phyloP scores from a whole-genome alignment of 768 basidiomycete genomes.

The Suillus hirtellus region DNA sequence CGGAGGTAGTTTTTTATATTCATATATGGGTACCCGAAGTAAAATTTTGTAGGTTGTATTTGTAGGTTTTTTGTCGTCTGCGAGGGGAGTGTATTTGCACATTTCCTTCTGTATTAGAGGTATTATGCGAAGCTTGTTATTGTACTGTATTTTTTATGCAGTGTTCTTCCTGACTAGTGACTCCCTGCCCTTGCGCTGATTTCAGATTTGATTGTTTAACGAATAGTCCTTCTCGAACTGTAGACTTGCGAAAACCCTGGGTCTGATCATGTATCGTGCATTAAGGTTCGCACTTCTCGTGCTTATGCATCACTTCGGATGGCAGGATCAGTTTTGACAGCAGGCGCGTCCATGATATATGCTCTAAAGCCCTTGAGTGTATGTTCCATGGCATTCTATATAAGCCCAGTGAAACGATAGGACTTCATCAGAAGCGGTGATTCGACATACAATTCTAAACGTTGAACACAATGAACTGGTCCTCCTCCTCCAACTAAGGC shows the following conservation, averaged over 20 bases:
- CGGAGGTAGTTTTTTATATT: background rate
- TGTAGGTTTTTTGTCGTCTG: background rate
- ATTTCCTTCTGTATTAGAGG: background rate
- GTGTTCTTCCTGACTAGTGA: background rate
- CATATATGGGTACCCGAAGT: background rate
- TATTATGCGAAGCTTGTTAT: background rate
- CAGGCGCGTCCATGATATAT: background rate
- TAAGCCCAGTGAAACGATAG: background rate
- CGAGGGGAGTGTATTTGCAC: background rate
- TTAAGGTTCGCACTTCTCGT: background rate
- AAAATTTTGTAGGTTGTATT: background rate
- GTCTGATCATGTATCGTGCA: background rate
- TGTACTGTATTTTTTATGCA: background rate
- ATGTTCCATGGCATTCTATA: background rate
- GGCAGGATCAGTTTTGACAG: background rate
- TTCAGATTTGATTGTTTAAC: background rate
- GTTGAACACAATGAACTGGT: background rate
- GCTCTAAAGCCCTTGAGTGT: background rate
- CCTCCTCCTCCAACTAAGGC: background rate
- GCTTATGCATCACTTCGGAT: background rate
- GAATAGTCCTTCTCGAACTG: background rate
- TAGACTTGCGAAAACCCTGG: background rate
- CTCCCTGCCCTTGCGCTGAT: background rate
- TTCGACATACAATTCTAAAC: background rate
- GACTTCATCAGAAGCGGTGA: background rate